Evolutionary conservation across 352 stramenopile genomes (phyloP).

Genomic region (Blastocystis sp.): DNA sequence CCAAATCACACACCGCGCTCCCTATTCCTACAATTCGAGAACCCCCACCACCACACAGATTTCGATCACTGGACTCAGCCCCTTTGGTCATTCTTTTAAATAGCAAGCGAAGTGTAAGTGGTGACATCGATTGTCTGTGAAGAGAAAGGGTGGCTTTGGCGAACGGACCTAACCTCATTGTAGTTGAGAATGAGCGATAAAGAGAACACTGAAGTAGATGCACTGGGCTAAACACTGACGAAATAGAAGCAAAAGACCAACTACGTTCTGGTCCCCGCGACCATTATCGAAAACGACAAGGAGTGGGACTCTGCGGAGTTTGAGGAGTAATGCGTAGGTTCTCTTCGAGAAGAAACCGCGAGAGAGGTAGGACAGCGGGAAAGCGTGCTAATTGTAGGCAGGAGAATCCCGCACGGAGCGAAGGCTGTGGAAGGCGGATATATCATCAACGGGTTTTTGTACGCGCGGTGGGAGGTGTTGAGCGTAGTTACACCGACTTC

Average conservation of each 20-base stretch:
- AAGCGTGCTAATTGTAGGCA: neutral
- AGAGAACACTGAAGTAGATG: neutral
- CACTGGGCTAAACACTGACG: neutral
- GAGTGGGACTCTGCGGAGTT: conserved; percentile 10
- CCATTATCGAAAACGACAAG: conserved; percentile 55
- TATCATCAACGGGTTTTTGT: conserved; percentile 34
- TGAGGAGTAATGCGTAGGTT: neutral
- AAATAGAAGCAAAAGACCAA: conserved; percentile 55
- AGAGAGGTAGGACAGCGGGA: neutral
- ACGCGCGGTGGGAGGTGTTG: neutral
- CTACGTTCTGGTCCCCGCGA: conserved; percentile 59
- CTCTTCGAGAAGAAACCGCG: neutral
- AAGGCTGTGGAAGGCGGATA: conserved; percentile 52
- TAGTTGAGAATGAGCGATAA: neutral
- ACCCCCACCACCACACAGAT: too few relatives aligned
- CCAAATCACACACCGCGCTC: too few relatives aligned
- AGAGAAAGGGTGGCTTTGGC: too few relatives aligned
- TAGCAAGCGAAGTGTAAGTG: too few relatives aligned
- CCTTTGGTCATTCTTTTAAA: too few relatives aligned
- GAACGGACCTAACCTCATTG: neutral
- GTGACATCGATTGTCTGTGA: too few relatives aligned
- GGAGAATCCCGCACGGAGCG: conserved; percentile 17
- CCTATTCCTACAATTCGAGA: too few relatives aligned
- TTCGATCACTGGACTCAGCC: too few relatives aligned
- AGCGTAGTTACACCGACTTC: conserved; percentile 51